Percentiles rank a stretch among this genome's conserved stretches.
These are phyloP conservation scores for Ascochyta pisi DNA, from an alignment of 2,329 filamentous ascomycete genomes.

Conservation along the genomic window DNA sequence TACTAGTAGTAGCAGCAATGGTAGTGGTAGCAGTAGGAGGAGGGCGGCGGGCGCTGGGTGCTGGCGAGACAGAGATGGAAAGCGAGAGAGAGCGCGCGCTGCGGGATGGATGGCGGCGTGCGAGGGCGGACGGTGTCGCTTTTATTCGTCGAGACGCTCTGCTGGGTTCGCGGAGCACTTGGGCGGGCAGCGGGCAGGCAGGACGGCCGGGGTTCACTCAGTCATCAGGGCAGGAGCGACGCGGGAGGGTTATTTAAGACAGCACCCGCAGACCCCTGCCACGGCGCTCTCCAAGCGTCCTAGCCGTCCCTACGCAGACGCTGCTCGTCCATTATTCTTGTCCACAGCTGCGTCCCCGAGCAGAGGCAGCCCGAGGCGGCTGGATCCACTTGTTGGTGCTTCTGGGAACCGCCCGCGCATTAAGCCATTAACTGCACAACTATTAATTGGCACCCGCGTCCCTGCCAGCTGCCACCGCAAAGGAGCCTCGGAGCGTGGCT, in stretches of 20 bases:
- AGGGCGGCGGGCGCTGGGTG: neutral
- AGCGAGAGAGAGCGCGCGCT: neutral
- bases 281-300: constrained; percentile 8
- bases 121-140: constrained; percentile 16
- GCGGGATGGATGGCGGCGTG: neutral
- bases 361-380: constrained; percentile 20
- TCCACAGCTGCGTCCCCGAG: constrained; percentile 22
- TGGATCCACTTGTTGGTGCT: constrained; percentile 30
- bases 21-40: neutral
- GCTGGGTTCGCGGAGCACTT: constrained; percentile 21
- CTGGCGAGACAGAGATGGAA: neutral
- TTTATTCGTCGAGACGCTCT: constrained; percentile 32
- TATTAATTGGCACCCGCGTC: constrained; percentile 32
- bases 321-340: constrained; percentile 21
- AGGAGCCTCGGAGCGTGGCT: constrained; percentile 23
- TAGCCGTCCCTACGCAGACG: constrained; percentile 20
- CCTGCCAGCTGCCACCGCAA: constrained; percentile 20
- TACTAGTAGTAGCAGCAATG: neutral
- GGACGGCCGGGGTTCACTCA: constrained; percentile 30
- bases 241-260: constrained; percentile 37
- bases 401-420: constrained; percentile 30
- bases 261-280: constrained; percentile 27
- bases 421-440: constrained; percentile 29
- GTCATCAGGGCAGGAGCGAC: constrained; percentile 29
- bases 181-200: constrained; percentile 20